Conservation (phyloP, 345 rosid species). For the Corymbia maculata region DNA sequence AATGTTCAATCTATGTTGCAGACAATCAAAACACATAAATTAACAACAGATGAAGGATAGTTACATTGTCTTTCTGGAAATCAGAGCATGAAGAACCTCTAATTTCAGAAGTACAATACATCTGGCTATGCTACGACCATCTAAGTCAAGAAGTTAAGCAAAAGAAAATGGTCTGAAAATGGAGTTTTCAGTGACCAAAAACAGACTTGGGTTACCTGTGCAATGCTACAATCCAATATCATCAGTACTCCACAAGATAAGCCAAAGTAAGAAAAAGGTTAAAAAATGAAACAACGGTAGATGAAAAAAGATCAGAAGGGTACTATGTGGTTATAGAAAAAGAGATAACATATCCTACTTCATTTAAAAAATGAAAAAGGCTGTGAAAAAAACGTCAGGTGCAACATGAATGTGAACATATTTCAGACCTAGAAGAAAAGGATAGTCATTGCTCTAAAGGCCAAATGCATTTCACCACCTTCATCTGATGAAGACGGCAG, state of each 20-base stretch:
- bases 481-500: background rate
- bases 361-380: background rate
- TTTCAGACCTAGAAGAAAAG: background rate
- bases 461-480: background rate
- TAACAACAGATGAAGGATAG: background rate
- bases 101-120: background rate
- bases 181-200: background rate
- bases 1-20: background rate
- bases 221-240: background rate
- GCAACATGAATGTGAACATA: background rate
- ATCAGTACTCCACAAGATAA: background rate
- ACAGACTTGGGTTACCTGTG: background rate
- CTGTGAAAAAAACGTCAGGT: background rate
- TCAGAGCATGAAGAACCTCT: background rate
- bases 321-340: background rate
- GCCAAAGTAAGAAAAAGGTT: background rate
- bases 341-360: background rate
- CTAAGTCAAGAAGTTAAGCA: background rate
- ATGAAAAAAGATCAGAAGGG: background rate
- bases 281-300: background rate
- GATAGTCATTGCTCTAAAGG: background rate
- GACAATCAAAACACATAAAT: background rate
- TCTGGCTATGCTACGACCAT: background rate
- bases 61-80: background rate
- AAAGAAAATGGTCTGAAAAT: background rate